Conservation (phyloP, 768 basidiomycete species). For the Trametes maxima region DNA sequence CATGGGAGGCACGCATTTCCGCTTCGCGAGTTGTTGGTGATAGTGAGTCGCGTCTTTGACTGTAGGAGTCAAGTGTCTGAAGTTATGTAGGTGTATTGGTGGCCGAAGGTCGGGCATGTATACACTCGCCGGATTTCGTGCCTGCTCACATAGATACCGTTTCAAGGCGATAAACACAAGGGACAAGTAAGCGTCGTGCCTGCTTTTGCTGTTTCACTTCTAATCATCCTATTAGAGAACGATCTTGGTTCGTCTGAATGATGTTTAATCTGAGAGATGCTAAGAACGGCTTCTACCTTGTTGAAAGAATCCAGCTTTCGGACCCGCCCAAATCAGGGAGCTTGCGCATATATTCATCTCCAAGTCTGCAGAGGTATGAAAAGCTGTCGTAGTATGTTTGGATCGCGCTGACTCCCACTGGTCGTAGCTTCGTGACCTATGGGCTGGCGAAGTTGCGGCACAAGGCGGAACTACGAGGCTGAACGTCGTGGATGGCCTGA, state of each 20-base stretch:
- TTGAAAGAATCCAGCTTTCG: constrained; percentile 33
- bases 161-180: constrained; percentile 1
- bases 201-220: not conserved
- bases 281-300: not conserved
- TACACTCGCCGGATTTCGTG: not conserved
- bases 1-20: constrained; percentile 6
- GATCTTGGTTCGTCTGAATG: not conserved
- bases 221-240: not conserved
- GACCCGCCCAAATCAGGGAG: constrained; percentile 30
- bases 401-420: not conserved
- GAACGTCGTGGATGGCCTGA: not conserved
- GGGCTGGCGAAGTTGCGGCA: not conserved
- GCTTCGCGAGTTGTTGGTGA: constrained; percentile 9
- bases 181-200: not conserved
- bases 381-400: not conserved
- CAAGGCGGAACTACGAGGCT: not conserved
- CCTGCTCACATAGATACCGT: not conserved
- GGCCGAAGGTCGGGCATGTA: not conserved
- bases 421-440: not conserved
- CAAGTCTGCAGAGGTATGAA: constrained; percentile 28
- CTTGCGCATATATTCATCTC: constrained; percentile 24
- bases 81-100: not conserved
- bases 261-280: not conserved
- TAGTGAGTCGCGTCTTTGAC: not conserved
- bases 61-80: not conserved